Conservation (phyloP, 441 rosid species). For the Adansonia madagascariensis region DNA sequence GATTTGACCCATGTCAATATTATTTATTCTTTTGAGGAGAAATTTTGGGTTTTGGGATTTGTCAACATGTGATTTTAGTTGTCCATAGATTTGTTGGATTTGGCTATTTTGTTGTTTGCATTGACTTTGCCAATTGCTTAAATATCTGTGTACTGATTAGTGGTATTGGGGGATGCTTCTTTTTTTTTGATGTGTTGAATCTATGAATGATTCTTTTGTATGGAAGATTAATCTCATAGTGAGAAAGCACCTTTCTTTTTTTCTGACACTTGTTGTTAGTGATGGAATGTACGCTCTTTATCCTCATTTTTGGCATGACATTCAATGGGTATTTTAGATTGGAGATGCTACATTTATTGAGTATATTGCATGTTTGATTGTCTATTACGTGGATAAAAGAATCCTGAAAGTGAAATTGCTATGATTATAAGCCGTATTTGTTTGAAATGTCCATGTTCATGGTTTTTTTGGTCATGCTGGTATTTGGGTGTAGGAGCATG, state of each 20-base stretch:
- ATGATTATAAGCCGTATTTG: background rate
- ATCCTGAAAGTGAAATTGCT: background rate
- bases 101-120: background rate
- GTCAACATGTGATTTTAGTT: background rate
- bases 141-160: background rate
- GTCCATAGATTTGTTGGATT: background rate
- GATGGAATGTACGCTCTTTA: background rate
- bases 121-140: constrained; percentile 16
- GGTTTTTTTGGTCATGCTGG: background rate
- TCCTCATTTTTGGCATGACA: background rate
- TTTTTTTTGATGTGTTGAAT: background rate
- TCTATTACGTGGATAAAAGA: background rate
- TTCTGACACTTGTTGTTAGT: background rate
- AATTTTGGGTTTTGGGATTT: background rate
- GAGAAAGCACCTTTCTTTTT: background rate
- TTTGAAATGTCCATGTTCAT: background rate
- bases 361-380: background rate
- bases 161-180: background rate
- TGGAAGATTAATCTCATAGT: background rate
- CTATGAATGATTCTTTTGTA: background rate
- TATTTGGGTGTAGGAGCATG: constrained; percentile 52
- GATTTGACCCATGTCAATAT: background rate
- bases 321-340: background rate
- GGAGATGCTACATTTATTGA: background rate
- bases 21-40: background rate